Evolutionary conservation across 2,329 filamentous ascomycete genomes (phyloP).

Genomic region (Venturiaceae sp.): DNA sequence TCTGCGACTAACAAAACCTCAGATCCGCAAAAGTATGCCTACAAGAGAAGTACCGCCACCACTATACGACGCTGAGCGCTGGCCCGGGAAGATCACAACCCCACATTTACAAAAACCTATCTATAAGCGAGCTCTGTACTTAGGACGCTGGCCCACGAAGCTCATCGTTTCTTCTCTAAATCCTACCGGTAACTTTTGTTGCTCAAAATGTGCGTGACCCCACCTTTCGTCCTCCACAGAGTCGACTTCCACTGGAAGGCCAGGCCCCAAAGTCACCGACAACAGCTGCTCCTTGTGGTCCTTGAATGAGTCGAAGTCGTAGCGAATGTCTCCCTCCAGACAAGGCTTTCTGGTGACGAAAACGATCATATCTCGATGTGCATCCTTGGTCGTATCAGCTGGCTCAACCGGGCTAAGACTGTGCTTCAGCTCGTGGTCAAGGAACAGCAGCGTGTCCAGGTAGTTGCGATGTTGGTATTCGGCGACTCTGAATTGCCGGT

Average conservation of each 20-base stretch:
- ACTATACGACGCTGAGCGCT: too few species aligned
- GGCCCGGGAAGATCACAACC: too few species aligned
- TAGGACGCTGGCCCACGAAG: too few species aligned
- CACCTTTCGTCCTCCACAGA: background rate
- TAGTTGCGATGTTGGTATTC: constrained; percentile 18
- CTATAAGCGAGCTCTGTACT: background rate
- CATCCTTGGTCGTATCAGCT: constrained; percentile 14
- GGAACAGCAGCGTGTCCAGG: constrained; percentile 19
- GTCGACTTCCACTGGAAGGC: background rate
- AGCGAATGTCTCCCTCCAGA: constrained; percentile 15
- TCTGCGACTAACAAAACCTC: too few species aligned
- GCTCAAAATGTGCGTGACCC: background rate
- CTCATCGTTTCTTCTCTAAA: background rate
- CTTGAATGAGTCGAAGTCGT: constrained; percentile 15
- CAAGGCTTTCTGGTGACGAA: constrained; percentile 21
- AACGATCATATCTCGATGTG: constrained; percentile 21
- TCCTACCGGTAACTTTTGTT: background rate
- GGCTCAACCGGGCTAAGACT: constrained; percentile 17
- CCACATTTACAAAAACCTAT: too few species aligned
- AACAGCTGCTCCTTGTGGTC: constrained; percentile 15
- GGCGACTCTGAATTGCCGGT: constrained; percentile 13
- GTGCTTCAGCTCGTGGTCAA: constrained; percentile 20
- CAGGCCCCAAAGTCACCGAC: background rate
- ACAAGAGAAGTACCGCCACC: too few species aligned
- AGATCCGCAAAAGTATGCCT: too few species aligned